A percentile compares a stretch with the other conserved stretches of the same genome.
Conservation (phyloP, 75 land plant species). For the Ceratopteris richardii region DNA sequence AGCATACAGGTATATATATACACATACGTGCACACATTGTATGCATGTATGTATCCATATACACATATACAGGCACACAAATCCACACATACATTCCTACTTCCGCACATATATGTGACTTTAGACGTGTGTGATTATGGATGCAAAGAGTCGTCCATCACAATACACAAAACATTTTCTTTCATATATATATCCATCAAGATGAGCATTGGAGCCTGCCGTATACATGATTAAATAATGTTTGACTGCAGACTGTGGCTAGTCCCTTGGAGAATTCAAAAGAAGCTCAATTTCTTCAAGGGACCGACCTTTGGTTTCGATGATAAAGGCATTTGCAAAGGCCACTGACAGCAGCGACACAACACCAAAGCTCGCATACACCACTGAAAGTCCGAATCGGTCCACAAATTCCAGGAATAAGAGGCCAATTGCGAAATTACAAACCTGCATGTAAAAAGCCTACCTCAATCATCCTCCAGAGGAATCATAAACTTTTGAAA, state of each 20-base stretch:
- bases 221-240: not conserved
- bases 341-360: conserved; percentile 53
- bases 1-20: not conserved
- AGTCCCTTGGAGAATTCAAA: conserved; percentile 24
- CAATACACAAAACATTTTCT: not conserved
- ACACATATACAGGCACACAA: not conserved
- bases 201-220: not conserved
- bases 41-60: not conserved
- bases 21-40: not conserved
- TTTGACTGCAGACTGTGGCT: conserved; percentile 1
- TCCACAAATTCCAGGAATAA: conserved; percentile 76
- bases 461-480: no score
- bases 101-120: not conserved
- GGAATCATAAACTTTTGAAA: no score
- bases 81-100: not conserved
- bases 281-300: conserved; percentile 85
- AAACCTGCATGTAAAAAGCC: conserved; percentile 38
- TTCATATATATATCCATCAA: not conserved
- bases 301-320: conserved; percentile 85
- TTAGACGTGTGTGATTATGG: not conserved
- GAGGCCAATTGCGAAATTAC: conserved; percentile 80
- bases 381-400: conserved; percentile 60
- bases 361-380: conserved; percentile 73
- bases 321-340: conserved; percentile 48
- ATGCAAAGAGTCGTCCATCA: not conserved